Conservation (phyloP, 306 rosid species). For the Citrullus amarus region DNA sequence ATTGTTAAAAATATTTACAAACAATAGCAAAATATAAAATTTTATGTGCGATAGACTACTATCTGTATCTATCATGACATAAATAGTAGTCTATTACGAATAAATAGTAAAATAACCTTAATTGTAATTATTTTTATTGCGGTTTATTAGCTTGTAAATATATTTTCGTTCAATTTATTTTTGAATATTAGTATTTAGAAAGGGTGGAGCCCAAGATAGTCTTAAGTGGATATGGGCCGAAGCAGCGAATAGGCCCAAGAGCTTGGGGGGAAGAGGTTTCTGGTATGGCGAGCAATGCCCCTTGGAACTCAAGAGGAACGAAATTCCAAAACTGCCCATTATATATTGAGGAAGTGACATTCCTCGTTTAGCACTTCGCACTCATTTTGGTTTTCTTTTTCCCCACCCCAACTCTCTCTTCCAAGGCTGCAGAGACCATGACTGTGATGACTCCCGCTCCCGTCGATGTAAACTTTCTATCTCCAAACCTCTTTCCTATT, state of each 20-base stretch:
- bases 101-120: too few relatives aligned
- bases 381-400: conserved; percentile 1
- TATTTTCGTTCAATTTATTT: too few relatives aligned
- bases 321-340: conserved; percentile 10
- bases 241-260: not conserved
- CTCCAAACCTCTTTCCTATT: not conserved
- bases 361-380: conserved; percentile 10
- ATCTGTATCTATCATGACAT: too few relatives aligned
- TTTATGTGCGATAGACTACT: too few relatives aligned
- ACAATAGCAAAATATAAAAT: too few relatives aligned
- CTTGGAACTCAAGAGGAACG: not conserved
- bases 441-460: conserved; percentile 31
- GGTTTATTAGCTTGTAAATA: too few relatives aligned
- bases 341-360: not conserved
- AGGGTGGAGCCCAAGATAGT: not conserved
- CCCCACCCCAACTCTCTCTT: conserved; percentile 17
- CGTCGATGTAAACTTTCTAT: conserved; percentile 49
- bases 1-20: too few relatives aligned
- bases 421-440: conserved; percentile 17
- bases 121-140: too few relatives aligned
- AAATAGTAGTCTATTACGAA: too few relatives aligned
- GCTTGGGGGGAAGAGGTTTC: not conserved
- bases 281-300: not conserved
- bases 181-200: too few relatives aligned
- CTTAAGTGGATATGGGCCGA: not conserved